These are phyloP conservation scores for Fusarium siculi DNA, from an alignment of 2,329 filamentous ascomycete genomes.

Conservation along the genomic window DNA sequence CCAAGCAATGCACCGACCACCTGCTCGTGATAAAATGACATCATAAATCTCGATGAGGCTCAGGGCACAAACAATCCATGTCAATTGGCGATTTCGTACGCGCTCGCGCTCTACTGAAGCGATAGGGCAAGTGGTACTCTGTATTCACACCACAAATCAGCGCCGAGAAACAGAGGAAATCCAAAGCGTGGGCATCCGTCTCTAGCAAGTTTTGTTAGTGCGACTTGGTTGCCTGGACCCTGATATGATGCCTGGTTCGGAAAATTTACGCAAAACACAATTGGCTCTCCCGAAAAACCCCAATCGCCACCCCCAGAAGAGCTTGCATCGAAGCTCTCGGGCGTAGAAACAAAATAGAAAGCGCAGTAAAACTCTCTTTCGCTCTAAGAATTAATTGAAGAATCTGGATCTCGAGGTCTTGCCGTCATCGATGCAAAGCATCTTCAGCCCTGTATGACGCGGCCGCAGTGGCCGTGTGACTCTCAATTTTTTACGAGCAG, in stretches of 20 bases:
- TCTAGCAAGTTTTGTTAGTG: background rate
- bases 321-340: background rate
- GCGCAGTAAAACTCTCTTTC: background rate
- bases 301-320: background rate
- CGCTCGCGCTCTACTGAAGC: too few relatives aligned
- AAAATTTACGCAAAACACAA: background rate
- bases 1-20: background rate
- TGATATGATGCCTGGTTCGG: conserved; percentile 1
- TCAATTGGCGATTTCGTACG: background rate
- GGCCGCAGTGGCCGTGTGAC: background rate
- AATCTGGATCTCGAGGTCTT: background rate
- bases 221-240: background rate
- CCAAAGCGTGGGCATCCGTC: background rate
- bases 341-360: background rate
- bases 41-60: background rate
- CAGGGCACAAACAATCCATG: background rate
- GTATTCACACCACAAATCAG: background rate
- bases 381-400: fast-evolving
- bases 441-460: conserved; percentile 19
- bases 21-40: background rate
- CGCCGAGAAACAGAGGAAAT: background rate
- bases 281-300: background rate
- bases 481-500: background rate
- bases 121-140: background rate
- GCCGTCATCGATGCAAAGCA: background rate